These are phyloP conservation scores for Neospermospora avenae DNA, from an alignment of 2,329 filamentous ascomycete genomes.

Conservation along the genomic window DNA sequence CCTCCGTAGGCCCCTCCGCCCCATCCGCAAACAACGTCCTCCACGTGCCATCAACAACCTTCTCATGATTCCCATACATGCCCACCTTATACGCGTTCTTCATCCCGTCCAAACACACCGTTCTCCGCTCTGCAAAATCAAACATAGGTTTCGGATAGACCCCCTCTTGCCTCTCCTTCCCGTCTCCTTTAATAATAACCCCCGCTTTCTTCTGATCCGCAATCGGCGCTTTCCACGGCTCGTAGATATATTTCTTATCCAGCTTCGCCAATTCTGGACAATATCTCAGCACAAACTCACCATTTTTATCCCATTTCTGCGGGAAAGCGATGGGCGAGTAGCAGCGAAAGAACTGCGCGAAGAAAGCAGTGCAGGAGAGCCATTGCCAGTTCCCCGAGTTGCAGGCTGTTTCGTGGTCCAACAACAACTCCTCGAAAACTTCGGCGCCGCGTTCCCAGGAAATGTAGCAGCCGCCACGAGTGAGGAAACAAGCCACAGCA, in stretches of 20 bases:
- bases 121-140: slow-evolving; percentile 62
- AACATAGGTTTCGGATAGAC: slow-evolving; percentile 76
- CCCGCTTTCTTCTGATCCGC: slow-evolving; percentile 66
- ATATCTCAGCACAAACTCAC: slow-evolving; percentile 60
- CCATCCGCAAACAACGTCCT: slow-evolving; percentile 43
- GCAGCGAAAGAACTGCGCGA: slow-evolving; percentile 66
- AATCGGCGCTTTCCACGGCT: slow-evolving; percentile 72
- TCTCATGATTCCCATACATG: slow-evolving; percentile 60
- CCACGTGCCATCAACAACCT: slow-evolving; percentile 59
- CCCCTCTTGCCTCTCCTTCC: slow-evolving; percentile 42
- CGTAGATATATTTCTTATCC: slow-evolving; percentile 70
- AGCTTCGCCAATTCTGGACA: slow-evolving; percentile 63
- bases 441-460: slow-evolving; percentile 76
- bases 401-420: slow-evolving; percentile 72
- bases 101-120: slow-evolving; percentile 63
- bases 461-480: slow-evolving; percentile 72
- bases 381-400: slow-evolving; percentile 79
- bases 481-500: slow-evolving; percentile 78
- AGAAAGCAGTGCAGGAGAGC: slow-evolving; percentile 74
- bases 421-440: slow-evolving; percentile 72
- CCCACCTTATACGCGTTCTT: slow-evolving; percentile 67
- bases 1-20: slow-evolving; percentile 31
- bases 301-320: slow-evolving; percentile 72
- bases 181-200: slow-evolving; percentile 57
- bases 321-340: slow-evolving; percentile 70